A percentile compares a stretch with the other conserved stretches of the same genome.
Conservation (phyloP, 192 early-diverging fungal species). For the Dissophora globulifera region DNA sequence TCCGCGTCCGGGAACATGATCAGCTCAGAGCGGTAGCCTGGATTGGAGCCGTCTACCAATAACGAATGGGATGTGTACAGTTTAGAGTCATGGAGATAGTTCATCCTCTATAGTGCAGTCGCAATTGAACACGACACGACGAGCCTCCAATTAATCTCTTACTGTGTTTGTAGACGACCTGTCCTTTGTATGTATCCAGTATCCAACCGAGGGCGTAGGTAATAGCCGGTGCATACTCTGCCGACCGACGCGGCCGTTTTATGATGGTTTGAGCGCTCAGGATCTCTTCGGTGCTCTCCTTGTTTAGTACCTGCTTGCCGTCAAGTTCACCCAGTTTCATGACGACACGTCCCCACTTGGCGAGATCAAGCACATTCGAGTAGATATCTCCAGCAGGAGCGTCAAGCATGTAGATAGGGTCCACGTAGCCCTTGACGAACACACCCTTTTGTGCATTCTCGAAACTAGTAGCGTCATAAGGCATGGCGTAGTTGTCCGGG, state of each 20-base stretch:
- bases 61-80: background rate
- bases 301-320: conserved; percentile 15
- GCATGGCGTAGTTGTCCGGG: conserved; percentile 4
- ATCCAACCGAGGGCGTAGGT: conserved; percentile 2
- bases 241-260: background rate
- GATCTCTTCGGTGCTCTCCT: background rate
- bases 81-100: too few relatives aligned
- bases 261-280: background rate
- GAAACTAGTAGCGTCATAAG: background rate
- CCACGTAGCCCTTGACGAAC: background rate
- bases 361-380: conserved; percentile 11
- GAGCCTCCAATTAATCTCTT: too few relatives aligned
- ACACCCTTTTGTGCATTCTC: conserved; percentile 5
- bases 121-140: too few relatives aligned
- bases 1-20: conserved; percentile 7
- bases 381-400: conserved; percentile 13
- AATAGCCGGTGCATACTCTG: conserved; percentile 1
- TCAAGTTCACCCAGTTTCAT: conserved; percentile 1
- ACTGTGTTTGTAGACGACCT: background rate
- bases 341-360: background rate
- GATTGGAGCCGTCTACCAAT: conserved; percentile 1
- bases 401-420: background rate
- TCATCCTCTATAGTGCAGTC: too few relatives aligned
- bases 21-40: conserved; percentile 10
- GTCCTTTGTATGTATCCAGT: conserved; percentile 8